phyloP scores from a whole-genome alignment of 257 asterid species.

The Osmanthus fragrans region DNA sequence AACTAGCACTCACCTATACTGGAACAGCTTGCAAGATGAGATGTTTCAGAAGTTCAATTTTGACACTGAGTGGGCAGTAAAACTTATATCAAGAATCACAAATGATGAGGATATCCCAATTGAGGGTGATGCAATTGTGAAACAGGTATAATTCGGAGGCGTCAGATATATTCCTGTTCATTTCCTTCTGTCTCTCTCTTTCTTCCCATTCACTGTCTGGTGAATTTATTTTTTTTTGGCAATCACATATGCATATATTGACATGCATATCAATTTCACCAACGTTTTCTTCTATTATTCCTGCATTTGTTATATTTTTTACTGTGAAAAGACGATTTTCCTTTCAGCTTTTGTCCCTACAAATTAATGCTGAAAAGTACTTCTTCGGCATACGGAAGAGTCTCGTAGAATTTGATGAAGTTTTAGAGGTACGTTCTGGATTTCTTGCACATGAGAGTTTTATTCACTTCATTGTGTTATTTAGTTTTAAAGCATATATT shows the following conservation, averaged over 20 bases:
- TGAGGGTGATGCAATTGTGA: conserved; percentile 83
- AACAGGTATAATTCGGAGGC: conserved; percentile 52
- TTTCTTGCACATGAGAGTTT: conserved; percentile 15
- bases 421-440: conserved; percentile 72
- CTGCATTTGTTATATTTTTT: neutral
- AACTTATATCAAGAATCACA: conserved; percentile 82
- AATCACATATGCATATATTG: conserved; percentile 7
- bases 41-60: conserved; percentile 96
- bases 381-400: conserved; percentile 90
- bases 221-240: neutral
- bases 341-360: conserved; percentile 81
- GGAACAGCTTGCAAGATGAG: conserved; percentile 90
- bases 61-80: conserved; percentile 97
- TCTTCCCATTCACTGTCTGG: neutral
- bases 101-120: conserved; percentile 90
- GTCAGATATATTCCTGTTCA: conserved; percentile 7
- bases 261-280: neutral
- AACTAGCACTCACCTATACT: conserved; percentile 22
- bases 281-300: neutral
- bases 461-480: neutral
- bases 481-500: neutral
- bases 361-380: conserved; percentile 90
- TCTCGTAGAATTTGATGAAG: conserved; percentile 98
- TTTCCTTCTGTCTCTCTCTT: conserved; percentile 9
- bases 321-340: neutral